A percentile compares a stretch with the other conserved stretches of the same genome.
phyloP scores from a whole-genome alignment of 768 basidiomycete genomes.

The Leucosporidium scottii region DNA sequence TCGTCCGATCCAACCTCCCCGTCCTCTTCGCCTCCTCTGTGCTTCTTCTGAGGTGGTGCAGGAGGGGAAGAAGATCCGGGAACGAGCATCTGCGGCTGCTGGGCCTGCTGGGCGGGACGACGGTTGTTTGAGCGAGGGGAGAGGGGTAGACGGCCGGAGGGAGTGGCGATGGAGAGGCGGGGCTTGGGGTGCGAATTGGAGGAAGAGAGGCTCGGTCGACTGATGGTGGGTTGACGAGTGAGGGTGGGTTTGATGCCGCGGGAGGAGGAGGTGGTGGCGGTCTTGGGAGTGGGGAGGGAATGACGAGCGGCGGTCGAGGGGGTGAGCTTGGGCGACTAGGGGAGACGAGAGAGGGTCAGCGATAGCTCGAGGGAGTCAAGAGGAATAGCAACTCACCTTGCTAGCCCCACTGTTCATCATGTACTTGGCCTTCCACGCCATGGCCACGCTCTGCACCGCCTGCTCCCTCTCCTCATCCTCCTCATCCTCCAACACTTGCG shows the following conservation, averaged over 20 bases:
- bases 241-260: background rate
- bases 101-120: too few species aligned
- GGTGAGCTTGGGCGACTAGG: background rate
- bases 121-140: slow-evolving; percentile 9
- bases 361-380: background rate
- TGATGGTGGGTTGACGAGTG: background rate
- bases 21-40: slow-evolving; percentile 1
- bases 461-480: slow-evolving; percentile 8
- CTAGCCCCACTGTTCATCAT: slow-evolving; percentile 4
- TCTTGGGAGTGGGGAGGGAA: background rate
- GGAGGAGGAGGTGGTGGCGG: background rate
- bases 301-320: slow-evolving; percentile 5
- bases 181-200: background rate
- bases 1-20: background rate
- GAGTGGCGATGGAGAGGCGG: background rate
- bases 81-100: background rate
- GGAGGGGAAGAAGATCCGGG: background rate
- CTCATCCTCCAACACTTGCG: background rate
- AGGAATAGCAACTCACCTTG: background rate
- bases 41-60: background rate
- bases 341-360: background rate
- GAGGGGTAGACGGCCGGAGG: slow-evolving; percentile 2
- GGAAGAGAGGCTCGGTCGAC: too few species aligned
- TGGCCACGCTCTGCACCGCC: slow-evolving; percentile 14
- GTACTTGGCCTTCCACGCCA: slow-evolving; percentile 27